Evolutionary conservation across 2,329 filamentous ascomycete species (phyloP).

Genomic region (Hymenotorrendiella dingleyae): DNA sequence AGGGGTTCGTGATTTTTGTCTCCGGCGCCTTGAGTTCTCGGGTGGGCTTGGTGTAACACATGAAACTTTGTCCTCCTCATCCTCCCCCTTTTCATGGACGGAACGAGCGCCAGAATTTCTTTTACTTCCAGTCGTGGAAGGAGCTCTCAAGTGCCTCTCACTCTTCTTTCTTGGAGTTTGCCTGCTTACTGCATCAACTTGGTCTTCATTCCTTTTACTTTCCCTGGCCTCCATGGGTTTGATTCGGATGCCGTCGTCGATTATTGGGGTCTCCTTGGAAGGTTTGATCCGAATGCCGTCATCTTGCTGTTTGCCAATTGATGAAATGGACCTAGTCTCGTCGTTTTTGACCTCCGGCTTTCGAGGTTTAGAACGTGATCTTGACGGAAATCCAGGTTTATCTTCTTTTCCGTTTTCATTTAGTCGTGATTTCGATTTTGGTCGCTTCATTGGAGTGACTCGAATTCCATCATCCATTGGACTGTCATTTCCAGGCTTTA

Average conservation of each 20-base stretch:
- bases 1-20: conserved; percentile 20
- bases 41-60: conserved; percentile 21
- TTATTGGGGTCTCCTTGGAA: conserved; percentile 12
- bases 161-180: conserved; percentile 20
- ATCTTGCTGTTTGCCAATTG: conserved; percentile 12
- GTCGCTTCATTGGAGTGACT: background rate
- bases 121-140: conserved; percentile 13
- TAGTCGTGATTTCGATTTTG: conserved; percentile 10
- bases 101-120: conserved; percentile 14
- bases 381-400: conserved; percentile 10
- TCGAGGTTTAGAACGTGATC: conserved; percentile 2
- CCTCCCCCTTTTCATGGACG: conserved; percentile 10
- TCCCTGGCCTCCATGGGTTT: conserved; percentile 13
- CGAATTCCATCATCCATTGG: conserved; percentile 16
- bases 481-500: conserved; percentile 3
- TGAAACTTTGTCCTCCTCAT: conserved; percentile 17
- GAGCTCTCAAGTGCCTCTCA: conserved; percentile 17
- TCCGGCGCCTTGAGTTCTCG: conserved; percentile 15
- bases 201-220: conserved; percentile 13
- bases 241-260: conserved; percentile 5
- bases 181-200: conserved; percentile 4
- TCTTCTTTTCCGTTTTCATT: conserved; percentile 13
- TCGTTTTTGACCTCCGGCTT: background rate
- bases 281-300: conserved; percentile 16
- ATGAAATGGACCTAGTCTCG: conserved; percentile 22